These are phyloP conservation scores for Metschnikowia lochheadii DNA, from an alignment of 805 yeast species.

Conservation along the genomic window DNA sequence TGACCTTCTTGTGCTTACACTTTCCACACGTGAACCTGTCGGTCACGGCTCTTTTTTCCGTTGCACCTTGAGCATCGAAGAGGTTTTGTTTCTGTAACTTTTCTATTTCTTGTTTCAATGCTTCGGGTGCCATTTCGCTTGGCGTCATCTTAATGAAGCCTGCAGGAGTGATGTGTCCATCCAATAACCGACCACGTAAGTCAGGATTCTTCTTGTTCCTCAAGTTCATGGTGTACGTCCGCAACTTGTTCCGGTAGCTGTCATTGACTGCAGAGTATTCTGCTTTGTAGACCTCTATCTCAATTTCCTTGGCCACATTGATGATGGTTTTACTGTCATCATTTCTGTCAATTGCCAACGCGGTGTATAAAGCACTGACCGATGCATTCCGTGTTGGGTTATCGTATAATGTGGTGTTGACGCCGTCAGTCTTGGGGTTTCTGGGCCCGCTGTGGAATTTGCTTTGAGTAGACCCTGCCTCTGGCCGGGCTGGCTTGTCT, in stretches of 20 bases:
- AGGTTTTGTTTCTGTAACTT: conserved; percentile 82
- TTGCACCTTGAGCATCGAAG: conserved; percentile 97
- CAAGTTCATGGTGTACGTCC: conserved; percentile 82
- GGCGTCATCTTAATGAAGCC: conserved; percentile 78
- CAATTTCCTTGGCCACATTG: conserved; percentile 64
- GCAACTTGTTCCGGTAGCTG: conserved; percentile 73
- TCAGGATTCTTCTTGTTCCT: conserved; percentile 89
- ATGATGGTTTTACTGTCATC: conserved; percentile 57
- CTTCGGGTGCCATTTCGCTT: conserved; percentile 94
- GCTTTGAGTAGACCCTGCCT: conserved; percentile 25
- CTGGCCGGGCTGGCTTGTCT: conserved; percentile 8
- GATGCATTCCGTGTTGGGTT: conserved; percentile 82
- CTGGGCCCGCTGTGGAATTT: conserved; percentile 54
- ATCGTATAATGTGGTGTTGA: conserved; percentile 63
- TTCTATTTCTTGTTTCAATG: conserved; percentile 79
- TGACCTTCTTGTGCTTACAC: conserved; percentile 95
- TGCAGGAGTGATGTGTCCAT: conserved; percentile 62
- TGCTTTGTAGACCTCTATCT: conserved; percentile 59
- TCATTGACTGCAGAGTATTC: conserved; percentile 56
- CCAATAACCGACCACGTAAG: conserved; percentile 62
- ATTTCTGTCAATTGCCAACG: conserved; percentile 76
- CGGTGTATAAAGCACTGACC: conserved; percentile 79
- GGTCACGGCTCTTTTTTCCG: conserved; percentile 90
- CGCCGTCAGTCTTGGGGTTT: conserved; percentile 77
- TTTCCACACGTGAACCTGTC: conserved; percentile 97